These are phyloP conservation scores for Gremmenia infestans DNA, from an alignment of 2,329 filamentous ascomycete species.

Conservation along the genomic window DNA sequence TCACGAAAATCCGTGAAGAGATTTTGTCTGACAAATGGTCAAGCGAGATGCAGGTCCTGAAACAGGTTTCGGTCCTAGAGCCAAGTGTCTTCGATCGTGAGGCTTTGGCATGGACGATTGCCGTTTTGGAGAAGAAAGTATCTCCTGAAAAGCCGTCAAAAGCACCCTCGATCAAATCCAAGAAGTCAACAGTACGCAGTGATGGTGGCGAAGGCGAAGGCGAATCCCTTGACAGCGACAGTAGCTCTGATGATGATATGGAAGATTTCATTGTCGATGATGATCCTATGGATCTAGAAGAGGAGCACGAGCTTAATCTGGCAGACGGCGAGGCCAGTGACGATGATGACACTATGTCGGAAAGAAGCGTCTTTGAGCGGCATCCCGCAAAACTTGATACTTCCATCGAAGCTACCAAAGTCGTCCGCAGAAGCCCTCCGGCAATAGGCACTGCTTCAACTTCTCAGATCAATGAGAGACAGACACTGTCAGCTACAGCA, in stretches of 20 bases:
- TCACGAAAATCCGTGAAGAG: slow-evolving; percentile 50
- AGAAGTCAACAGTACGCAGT: slow-evolving; percentile 5
- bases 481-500: background rate
- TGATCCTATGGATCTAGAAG: slow-evolving; percentile 5
- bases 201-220: slow-evolving; percentile 16
- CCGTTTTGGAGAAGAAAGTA: slow-evolving; percentile 39
- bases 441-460: background rate
- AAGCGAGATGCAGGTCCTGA: slow-evolving; percentile 46
- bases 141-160: slow-evolving; percentile 33
- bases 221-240: slow-evolving; percentile 22
- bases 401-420: background rate
- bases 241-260: slow-evolving; percentile 40
- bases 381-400: background rate
- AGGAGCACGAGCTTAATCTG: slow-evolving; percentile 20
- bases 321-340: slow-evolving; percentile 23
- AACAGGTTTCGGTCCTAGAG: slow-evolving; percentile 56
- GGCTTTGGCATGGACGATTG: slow-evolving; percentile 46
- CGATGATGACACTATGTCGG: slow-evolving; percentile 13
- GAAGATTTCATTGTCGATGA: slow-evolving; percentile 45
- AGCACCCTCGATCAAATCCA: background rate
- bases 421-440: background rate
- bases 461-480: background rate
- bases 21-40: slow-evolving; percentile 51
- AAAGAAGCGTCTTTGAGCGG: slow-evolving; percentile 3
- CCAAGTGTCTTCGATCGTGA: slow-evolving; percentile 58